Evolutionary conservation across 306 rosid species (phyloP).

Genomic region (Begonia masoniana): DNA sequence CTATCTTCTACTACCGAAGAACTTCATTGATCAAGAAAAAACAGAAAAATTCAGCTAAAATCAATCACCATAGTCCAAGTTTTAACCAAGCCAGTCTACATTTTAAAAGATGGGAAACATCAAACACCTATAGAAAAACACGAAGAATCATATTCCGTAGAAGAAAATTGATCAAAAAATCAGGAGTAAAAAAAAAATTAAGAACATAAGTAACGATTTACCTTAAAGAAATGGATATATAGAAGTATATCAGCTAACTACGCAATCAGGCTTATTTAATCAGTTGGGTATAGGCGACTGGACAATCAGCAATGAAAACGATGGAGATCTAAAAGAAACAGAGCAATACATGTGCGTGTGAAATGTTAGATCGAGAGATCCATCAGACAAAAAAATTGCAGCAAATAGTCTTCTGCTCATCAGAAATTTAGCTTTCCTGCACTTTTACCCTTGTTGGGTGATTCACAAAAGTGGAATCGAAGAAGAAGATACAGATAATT

Average conservation of each 20-base stretch:
- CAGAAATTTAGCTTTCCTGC: neutral
- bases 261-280: slow-evolving; percentile 15
- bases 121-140: too few relatives aligned
- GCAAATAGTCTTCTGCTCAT: slow-evolving; percentile 18
- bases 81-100: too few relatives aligned
- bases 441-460: slow-evolving; percentile 6
- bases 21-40: slow-evolving; percentile 10
- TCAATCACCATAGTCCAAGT: too few relatives aligned
- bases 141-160: neutral
- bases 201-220: neutral
- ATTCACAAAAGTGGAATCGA: neutral
- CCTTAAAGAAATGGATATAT: neutral
- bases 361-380: slow-evolving; percentile 73
- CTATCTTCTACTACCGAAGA: neutral
- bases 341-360: slow-evolving; percentile 40
- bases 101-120: too few relatives aligned
- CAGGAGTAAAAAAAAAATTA: too few relatives aligned
- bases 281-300: slow-evolving; percentile 24
- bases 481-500: slow-evolving; percentile 6
- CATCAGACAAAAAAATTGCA: slow-evolving; percentile 24
- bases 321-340: slow-evolving; percentile 50
- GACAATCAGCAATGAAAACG: slow-evolving; percentile 22
- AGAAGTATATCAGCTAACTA: slow-evolving; percentile 13
- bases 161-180: neutral
- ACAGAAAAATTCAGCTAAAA: neutral